These are phyloP conservation scores for Grigorovia yakushimaensis DNA, from an alignment of 805 yeast species.

Conservation along the genomic window DNA sequence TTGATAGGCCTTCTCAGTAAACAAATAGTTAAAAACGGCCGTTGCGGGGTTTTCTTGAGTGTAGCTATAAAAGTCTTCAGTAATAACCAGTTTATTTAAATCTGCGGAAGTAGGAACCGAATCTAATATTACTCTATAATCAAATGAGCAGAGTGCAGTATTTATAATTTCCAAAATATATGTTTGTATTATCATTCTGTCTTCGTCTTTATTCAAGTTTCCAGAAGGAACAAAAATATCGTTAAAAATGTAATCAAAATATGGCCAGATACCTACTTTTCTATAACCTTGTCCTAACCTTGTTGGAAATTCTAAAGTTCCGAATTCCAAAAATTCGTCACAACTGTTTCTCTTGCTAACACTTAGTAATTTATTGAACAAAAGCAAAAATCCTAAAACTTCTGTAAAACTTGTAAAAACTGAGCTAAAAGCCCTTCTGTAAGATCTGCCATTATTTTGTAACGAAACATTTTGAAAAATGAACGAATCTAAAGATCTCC, in stretches of 20 bases:
- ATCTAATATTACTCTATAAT: slow-evolving; percentile 41
- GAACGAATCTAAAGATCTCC: slow-evolving; percentile 68
- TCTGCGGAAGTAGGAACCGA: slow-evolving; percentile 44
- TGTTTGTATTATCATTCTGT: slow-evolving; percentile 39
- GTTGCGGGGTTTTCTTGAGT: slow-evolving; percentile 64
- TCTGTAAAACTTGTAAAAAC: slow-evolving; percentile 45
- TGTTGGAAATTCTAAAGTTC: slow-evolving; percentile 48
- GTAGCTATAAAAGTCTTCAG: slow-evolving; percentile 37
- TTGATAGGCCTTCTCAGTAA: slow-evolving; percentile 46
- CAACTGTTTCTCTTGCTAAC: slow-evolving; percentile 23
- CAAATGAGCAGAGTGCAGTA: slow-evolving; percentile 40
- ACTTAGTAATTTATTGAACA: slow-evolving; percentile 37
- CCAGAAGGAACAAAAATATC: slow-evolving; percentile 53
- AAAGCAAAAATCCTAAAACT: slow-evolving; percentile 49
- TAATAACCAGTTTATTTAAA: slow-evolving; percentile 38
- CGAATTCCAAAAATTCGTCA: slow-evolving; percentile 27
- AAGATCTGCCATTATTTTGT: slow-evolving; percentile 23
- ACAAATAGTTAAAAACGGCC: slow-evolving; percentile 51
- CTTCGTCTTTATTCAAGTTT: slow-evolving; percentile 21
- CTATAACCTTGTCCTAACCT: slow-evolving; percentile 55
- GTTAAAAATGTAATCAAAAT: slow-evolving; percentile 59
- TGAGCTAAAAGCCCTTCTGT: slow-evolving; percentile 36
- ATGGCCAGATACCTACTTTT: slow-evolving; percentile 66
- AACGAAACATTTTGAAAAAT: slow-evolving; percentile 35
- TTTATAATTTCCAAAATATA: slow-evolving; percentile 44